Base-by-base conservation (phyloP, 352 stramenopile genomes). In the Aphanomyces astaci region DNA sequence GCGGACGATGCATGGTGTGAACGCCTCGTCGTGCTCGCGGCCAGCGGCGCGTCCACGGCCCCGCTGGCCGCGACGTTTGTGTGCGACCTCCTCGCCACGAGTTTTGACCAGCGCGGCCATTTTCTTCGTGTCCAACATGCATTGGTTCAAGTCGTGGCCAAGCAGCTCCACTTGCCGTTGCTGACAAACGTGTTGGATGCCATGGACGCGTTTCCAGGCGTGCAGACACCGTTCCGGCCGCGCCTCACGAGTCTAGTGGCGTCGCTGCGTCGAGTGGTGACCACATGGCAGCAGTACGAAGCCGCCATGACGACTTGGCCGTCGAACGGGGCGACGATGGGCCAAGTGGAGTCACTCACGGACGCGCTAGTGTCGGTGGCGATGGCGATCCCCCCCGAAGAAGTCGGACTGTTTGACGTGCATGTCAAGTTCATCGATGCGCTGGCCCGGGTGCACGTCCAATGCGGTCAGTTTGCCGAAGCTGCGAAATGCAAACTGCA, bases 291-390 rank as follows among this genome's bases (percentile, higher is more conserved):
- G 9, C 32, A 30, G 1, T 30, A 49, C 19, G 30, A 52, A 10
- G 7, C 19, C 2, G 33, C 32, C 19, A 52, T 53, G 24, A 43
- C 36, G 15, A 43, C 36, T 7, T 43, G 36, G 36, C 36, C 36
- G 36, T 15, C 36, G 7, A 27, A 51, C 32, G 28, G 4, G 31
- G 4, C 5, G 11, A 30, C 30, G 22, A 52, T 55, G 77, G 7
- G 11, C 2, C 80, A 89, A 49, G 75, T 73, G 9, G 84, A 92
- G 64, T 78, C 79, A 22, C 76, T 92, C n/a, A 79, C 89, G 74
- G 82, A 92, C 70, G 84, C 71, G 0, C 27, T 89, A 1, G 74
- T 80, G 32, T 68, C 69, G 0, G 63, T 90, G 11, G 64, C 81
- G 10, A 66, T 80, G 11, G 76, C 78, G 15, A 79, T 92, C n/a